Conservation (phyloP, 371 early-diverging fungal species). For the Mortierella sp. region DNA sequence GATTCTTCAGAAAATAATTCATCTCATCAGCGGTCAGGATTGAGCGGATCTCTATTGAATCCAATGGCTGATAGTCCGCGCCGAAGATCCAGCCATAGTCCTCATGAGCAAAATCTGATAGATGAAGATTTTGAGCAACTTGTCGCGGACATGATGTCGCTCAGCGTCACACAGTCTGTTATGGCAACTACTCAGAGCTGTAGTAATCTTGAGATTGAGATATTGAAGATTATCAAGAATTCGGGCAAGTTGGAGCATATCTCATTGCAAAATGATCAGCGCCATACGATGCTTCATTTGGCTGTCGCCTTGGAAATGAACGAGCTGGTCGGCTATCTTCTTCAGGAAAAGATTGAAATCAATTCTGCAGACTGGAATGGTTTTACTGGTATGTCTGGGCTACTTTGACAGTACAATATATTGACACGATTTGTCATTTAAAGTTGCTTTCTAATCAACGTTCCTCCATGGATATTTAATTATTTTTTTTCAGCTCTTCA, state of each 20-base stretch:
- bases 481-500: conserved; percentile 43
- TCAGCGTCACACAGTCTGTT: conserved; percentile 42
- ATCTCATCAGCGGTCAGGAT: conserved; percentile 20
- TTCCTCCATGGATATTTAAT: neutral
- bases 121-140: conserved; percentile 50
- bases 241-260: conserved; percentile 40
- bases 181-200: conserved; percentile 27
- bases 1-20: conserved; percentile 42
- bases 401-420: too few species aligned
- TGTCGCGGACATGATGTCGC: conserved; percentile 53
- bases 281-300: conserved; percentile 48
- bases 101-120: conserved; percentile 23
- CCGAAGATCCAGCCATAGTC: conserved; percentile 35
- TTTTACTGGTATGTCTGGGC: conserved; percentile 40
- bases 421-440: neutral
- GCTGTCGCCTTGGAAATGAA: conserved; percentile 50
- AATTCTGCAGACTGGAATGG: conserved; percentile 54
- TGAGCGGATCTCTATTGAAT: conserved; percentile 28
- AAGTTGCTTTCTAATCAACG: neutral
- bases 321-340: conserved; percentile 33
- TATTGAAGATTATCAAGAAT: conserved; percentile 25
- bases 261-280: conserved; percentile 47
- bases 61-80: conserved; percentile 34
- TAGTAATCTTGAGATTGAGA: conserved; percentile 35
- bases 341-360: conserved; percentile 43